Conservation (phyloP, 768 basidiomycete species). For the Austroboletus festivus region DNA sequence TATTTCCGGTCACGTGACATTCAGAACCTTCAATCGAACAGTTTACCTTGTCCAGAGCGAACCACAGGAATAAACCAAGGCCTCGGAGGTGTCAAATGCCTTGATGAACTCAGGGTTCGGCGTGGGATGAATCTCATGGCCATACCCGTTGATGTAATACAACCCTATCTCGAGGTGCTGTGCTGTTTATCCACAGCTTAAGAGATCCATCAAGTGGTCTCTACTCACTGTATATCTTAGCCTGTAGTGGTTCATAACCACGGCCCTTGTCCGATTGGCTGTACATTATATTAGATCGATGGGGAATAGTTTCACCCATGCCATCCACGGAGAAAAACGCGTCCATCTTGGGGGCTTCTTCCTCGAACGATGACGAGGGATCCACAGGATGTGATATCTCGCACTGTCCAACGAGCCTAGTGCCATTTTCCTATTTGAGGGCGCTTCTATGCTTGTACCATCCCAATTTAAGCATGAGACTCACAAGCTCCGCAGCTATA, state of each 20-base stretch:
- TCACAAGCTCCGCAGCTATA: slow-evolving; percentile 82
- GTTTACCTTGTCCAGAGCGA: slow-evolving; percentile 89
- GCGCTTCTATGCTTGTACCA: slow-evolving; percentile 19
- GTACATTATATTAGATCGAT: slow-evolving; percentile 64
- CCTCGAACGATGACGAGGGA: slow-evolving; percentile 27
- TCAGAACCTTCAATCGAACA: slow-evolving; percentile 5
- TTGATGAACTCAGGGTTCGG: slow-evolving; percentile 81
- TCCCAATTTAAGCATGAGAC: slow-evolving; percentile 50
- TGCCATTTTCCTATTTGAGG: slow-evolving; percentile 60
- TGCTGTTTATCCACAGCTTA: background rate
- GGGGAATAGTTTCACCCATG: slow-evolving; percentile 45
- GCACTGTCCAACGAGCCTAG: slow-evolving; percentile 84
- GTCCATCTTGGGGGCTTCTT: slow-evolving; percentile 32
- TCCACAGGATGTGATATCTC: slow-evolving; percentile 85
- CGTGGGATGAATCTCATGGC: slow-evolving; percentile 85
- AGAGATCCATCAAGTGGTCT: slow-evolving; percentile 19
- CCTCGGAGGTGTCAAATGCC: slow-evolving; percentile 54
- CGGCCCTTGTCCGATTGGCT: slow-evolving; percentile 47
- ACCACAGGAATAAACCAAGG: slow-evolving; percentile 89
- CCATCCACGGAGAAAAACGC: slow-evolving; percentile 51
- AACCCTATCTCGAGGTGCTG: slow-evolving; percentile 45
- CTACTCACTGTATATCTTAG: slow-evolving; percentile 61
- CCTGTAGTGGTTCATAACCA: slow-evolving; percentile 52
- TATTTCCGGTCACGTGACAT: slow-evolving; percentile 2
- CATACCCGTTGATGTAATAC: slow-evolving; percentile 88